Base-by-base conservation (phyloP, 495 filamentous ascomycete genomes). In the Podospora sp. region DNA sequence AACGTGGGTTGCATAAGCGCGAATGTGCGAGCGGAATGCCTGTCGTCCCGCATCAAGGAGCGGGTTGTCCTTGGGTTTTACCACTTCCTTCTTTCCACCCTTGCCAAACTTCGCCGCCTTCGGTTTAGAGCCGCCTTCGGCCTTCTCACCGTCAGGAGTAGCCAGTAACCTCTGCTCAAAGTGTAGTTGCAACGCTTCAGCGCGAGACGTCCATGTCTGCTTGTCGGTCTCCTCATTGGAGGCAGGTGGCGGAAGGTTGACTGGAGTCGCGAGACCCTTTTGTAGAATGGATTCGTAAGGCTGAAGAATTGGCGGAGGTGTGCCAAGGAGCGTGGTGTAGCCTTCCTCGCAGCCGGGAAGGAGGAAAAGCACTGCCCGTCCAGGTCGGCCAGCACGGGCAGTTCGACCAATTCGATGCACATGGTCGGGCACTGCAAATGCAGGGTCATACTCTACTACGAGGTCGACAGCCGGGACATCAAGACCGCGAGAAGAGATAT, bases 1-100 rank as follows among this genome's bases (percentile, higher is more conserved):
- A 9, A 96, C 89, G 77, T 98, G 95, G 0, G 95, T 99, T 2
- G 96, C 92, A 73, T 99, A 99, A 0, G 96, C 95, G 18, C 96
- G 84, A 59, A 98, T 88, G 73, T 98, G 94, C 18, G 92, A 95
- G 69, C 94, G 91, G 81, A 90, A 99, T 0, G 90, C 95, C 56
- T 90, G 87, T 9, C 91, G 83, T 0, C 89, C 94, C 76, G 92
- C 81, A 65, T 91, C 90, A 1, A 93, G 84, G 40, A 82, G 69
- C 49, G 73, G 73, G 35, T 77, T 79, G 35, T 69, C 69, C 56
- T 61, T 67, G 16, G 68, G 60, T 46, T 71, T 70, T 6, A 27
- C 20, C 40, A 27, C 22, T 22, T 53, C 33, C 29, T 61, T 60
- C 26, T 61, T 62, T 26, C 49, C 40, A 14, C 40, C 51, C 46